These are phyloP conservation scores for Musa schizocarpa DNA, from an alignment of 176 grass and related monocot species.

Conservation along the genomic window DNA sequence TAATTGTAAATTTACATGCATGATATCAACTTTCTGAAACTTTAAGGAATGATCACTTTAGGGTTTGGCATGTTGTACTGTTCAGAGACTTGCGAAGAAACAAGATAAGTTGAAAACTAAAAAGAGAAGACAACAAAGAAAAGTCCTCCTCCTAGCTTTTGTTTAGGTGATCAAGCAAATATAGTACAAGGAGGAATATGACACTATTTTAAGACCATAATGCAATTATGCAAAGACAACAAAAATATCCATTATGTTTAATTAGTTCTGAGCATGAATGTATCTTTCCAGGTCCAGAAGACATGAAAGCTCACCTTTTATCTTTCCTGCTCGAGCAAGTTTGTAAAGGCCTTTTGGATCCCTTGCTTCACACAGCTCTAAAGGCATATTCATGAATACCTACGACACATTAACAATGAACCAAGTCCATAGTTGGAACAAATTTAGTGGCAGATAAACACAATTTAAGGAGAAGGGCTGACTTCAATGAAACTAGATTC, in stretches of 20 bases:
- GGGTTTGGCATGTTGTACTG: no score
- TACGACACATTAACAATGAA: conserved; percentile 14
- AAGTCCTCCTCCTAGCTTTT: no score
- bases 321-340: conserved; percentile 90
- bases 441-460: conserved; percentile 1
- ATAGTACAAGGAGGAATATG: neutral
- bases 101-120: no score
- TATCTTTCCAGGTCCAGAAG: neutral
- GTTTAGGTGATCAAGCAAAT: no score
- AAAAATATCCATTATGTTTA: neutral
- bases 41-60: no score
- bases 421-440: neutral
- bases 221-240: neutral
- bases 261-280: neutral
- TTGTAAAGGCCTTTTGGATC: conserved; percentile 98
- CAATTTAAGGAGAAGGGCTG: conserved; percentile 8
- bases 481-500: conserved; percentile 87
- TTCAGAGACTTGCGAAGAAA: no score
- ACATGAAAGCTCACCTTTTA: conserved; percentile 53
- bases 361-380: conserved; percentile 87
- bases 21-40: no score
- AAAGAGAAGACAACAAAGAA: no score
- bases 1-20: no score
- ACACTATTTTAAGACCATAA: neutral
- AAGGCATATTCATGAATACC: conserved; percentile 98